These are phyloP conservation scores for Diutina scorzettiae DNA, from an alignment of 1,139 yeast species.

Conservation along the genomic window DNA sequence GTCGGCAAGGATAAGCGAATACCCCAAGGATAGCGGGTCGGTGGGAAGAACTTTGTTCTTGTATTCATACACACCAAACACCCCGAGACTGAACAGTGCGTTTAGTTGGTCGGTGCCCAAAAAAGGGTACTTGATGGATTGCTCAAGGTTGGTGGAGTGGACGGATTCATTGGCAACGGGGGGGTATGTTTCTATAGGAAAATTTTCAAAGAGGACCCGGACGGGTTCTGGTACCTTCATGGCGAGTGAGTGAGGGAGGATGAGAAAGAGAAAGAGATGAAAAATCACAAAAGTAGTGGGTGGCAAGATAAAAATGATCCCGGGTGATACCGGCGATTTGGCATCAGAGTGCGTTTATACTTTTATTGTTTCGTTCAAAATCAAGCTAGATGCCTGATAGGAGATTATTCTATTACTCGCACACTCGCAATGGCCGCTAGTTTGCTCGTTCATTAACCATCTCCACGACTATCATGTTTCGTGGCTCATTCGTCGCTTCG, in stretches of 20 bases:
- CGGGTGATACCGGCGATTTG: too few relatives aligned
- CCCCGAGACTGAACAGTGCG: conserved; percentile 8
- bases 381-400: too few relatives aligned
- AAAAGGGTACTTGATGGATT: not conserved
- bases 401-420: too few relatives aligned
- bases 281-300: too few relatives aligned
- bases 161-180: not conserved
- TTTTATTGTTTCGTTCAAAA: too few relatives aligned
- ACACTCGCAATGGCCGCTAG: too few relatives aligned
- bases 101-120: not conserved
- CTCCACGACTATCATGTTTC: too few relatives aligned
- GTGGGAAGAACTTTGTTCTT: conserved; percentile 8
- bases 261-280: not conserved
- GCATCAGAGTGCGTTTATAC: too few relatives aligned
- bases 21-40: conserved; percentile 9
- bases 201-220: conserved; percentile 8
- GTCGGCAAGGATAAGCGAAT: conserved; percentile 8
- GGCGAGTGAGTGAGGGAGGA: not conserved
- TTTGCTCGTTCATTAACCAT: too few relatives aligned
- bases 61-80: conserved; percentile 8
- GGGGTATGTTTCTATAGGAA: conserved; percentile 9
- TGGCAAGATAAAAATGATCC: too few relatives aligned
- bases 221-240: conserved; percentile 9
- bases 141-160: not conserved
- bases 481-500: conserved; percentile 1